A percentile compares a stretch with the other conserved stretches of the same genome.
Evolutionary conservation across 148 eudicot genomes (phyloP).

Genomic region (Tetragonia tetragonoides): DNA sequence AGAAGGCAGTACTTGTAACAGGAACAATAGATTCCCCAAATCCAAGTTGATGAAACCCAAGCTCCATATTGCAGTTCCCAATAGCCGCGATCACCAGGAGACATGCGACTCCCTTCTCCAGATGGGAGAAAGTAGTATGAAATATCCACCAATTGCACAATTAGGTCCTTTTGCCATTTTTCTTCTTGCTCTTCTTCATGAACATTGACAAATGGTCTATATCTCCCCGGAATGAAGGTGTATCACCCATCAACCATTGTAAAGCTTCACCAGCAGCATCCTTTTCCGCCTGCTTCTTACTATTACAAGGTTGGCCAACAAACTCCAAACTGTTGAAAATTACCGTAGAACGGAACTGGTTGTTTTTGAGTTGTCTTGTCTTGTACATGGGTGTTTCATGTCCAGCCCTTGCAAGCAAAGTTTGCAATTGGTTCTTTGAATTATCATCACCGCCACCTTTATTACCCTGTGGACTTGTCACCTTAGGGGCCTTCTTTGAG

Average conservation of each 20-base stretch:
- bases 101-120: not conserved
- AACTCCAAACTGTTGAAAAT: constrained; percentile 73
- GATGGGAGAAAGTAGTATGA: constrained; percentile 4
- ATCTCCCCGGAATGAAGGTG: constrained; percentile 51
- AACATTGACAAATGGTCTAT: constrained; percentile 61
- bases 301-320: constrained; percentile 66
- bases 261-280: constrained; percentile 88
- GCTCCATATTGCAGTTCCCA: not conserved
- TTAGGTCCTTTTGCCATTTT: constrained; percentile 38
- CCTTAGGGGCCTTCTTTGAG: constrained; percentile 44
- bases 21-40: not conserved
- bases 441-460: constrained; percentile 48
- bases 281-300: constrained; percentile 85
- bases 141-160: not conserved
- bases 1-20: constrained; percentile 3
- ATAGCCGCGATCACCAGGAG: not conserved
- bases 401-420: constrained; percentile 77
- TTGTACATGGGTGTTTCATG: constrained; percentile 75
- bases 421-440: constrained; percentile 78
- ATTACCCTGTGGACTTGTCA: constrained; percentile 14
- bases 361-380: constrained; percentile 62
- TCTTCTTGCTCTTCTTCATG: constrained; percentile 65
- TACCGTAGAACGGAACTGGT: constrained; percentile 73
- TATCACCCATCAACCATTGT: constrained; percentile 76
- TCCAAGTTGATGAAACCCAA: not conserved